phyloP scores from a whole-genome alignment of 768 basidiomycete species.

The Fomitopsis serialis region DNA sequence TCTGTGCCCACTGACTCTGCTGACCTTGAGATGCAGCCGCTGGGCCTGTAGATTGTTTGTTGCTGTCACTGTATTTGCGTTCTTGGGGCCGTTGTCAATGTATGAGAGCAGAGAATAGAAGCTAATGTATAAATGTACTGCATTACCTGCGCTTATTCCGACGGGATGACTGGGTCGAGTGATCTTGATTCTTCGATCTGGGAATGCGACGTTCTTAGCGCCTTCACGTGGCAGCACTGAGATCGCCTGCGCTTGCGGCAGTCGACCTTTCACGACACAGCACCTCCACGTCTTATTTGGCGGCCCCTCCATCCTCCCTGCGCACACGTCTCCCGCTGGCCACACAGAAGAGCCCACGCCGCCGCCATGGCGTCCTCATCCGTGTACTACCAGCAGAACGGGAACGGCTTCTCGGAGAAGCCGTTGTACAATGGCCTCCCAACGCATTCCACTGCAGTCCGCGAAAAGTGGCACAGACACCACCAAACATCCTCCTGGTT shows the following conservation, averaged over 20 bases:
- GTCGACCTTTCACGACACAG: too few relatives aligned
- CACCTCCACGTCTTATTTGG: constrained; percentile 1
- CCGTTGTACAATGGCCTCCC: constrained; percentile 39
- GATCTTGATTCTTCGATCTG: not conserved
- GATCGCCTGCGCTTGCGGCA: not conserved
- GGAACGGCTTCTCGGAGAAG: constrained; percentile 42
- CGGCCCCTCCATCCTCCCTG: constrained; percentile 16
- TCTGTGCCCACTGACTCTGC: constrained; percentile 78
- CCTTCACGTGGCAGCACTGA: constrained; percentile 10
- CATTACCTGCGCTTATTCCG: not conserved
- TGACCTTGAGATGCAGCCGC: constrained; percentile 70
- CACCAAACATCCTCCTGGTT: constrained; percentile 47
- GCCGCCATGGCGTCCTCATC: constrained; percentile 35
- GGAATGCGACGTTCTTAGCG: not conserved
- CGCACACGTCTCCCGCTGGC: constrained; percentile 14
- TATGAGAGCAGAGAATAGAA: constrained; percentile 3
- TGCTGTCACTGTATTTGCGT: not conserved
- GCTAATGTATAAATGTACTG: not conserved
- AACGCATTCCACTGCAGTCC: constrained; percentile 49
- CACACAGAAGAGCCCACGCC: not conserved
- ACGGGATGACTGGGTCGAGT: not conserved
- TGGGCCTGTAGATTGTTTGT: constrained; percentile 26
- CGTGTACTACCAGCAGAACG: constrained; percentile 43
- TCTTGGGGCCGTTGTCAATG: constrained; percentile 4
- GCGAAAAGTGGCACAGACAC: constrained; percentile 59